Base-by-base conservation (phyloP, 2,329 filamentous ascomycete genomes). In the Reticulascus tulasneorum region DNA sequence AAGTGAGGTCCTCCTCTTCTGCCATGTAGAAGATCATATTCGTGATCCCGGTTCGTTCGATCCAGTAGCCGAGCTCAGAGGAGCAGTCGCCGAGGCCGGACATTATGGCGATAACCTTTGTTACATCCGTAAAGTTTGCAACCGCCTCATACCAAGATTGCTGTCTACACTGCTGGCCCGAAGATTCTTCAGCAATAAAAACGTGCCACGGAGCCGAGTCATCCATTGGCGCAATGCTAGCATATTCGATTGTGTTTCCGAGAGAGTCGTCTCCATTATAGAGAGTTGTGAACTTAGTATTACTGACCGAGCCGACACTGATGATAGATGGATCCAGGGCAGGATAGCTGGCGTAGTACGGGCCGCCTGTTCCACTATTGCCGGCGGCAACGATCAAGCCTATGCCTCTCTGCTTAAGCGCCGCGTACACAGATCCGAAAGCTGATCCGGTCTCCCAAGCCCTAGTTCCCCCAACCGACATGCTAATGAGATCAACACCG, bases 401-500 rank as follows among this genome's bases (percentile, higher is more conserved):
- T 11, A 40, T 40, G 9, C 38, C 38, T 17, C 37, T 33, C 4
- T 33, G 29, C 15, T 40, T 33, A 15, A 40, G 37, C 25, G 37
- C 37, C 6, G 34, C 35, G 16, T 33, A 23, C 16, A 40, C 12
- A 12, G 38, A 29, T 10, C 13, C 16, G 13, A 37, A 40, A 10
- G 34, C 34, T 11, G 34, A 40, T 6, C 38, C 38, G 4, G 20
- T 17, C 11, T 40, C 38, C 38, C 38, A 40, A 11, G 37, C 21
- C 15, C 34, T 20, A 1, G 38, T 40, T n/a, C 30, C 34, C 7
- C 38, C 38, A 16, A 40, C 37, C 5, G 38, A 40, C 38, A 40
- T 38, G 25, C 34, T 38, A 19, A 40, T 40, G 17, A 40, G 29
- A n/a, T 40, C 34, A 23, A 40, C 38, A 4, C 34, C 35, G 6